phyloP scores from a whole-genome alignment of 1,284 basidiomycete species.

The Moesziomyces antarcticus region DNA sequence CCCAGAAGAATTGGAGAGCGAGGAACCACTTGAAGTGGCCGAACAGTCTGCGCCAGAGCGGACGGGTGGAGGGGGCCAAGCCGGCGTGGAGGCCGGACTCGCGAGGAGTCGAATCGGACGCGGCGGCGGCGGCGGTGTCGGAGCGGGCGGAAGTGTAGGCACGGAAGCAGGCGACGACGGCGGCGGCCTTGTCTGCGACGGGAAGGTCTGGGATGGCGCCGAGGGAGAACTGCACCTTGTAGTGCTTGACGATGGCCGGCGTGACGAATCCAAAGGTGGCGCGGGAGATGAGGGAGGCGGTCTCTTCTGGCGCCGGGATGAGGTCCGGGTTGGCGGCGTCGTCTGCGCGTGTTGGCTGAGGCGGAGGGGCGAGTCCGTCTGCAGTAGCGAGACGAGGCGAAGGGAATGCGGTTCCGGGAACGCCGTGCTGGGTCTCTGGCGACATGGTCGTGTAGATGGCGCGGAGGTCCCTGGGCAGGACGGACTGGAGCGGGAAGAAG shows the following conservation, averaged over 20 bases:
- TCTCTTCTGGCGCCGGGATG: constrained; percentile 60
- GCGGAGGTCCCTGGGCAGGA: constrained; percentile 49
- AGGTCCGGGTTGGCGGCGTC: constrained; percentile 22
- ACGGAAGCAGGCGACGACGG: constrained; percentile 62
- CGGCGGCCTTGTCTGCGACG: constrained; percentile 71
- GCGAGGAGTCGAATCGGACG: not conserved
- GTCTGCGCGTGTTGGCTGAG: not conserved
- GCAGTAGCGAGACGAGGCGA: constrained; percentile 47
- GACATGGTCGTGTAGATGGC: constrained; percentile 64
- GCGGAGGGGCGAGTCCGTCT: constrained; percentile 10
- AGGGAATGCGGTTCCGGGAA: constrained; percentile 59
- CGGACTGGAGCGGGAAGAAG: constrained; percentile 55
- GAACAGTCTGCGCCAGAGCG: constrained; percentile 68
- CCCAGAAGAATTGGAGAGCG: constrained; percentile 68
- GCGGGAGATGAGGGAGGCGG: constrained; percentile 60
- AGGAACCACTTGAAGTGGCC: constrained; percentile 67
- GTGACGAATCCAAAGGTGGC: constrained; percentile 60
- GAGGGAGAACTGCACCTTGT: constrained; percentile 68
- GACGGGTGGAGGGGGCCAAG: constrained; percentile 56
- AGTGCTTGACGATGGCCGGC: constrained; percentile 70
- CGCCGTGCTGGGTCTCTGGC: constrained; percentile 48
- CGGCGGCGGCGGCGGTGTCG: constrained; percentile 5
- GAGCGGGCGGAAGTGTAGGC: constrained; percentile 41
- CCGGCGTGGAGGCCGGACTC: constrained; percentile 41
- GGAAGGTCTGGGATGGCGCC: constrained; percentile 71